Evolutionary conservation across 352 stramenopile species (phyloP).

Genomic region (Pythium rhizo-oryzae): DNA sequence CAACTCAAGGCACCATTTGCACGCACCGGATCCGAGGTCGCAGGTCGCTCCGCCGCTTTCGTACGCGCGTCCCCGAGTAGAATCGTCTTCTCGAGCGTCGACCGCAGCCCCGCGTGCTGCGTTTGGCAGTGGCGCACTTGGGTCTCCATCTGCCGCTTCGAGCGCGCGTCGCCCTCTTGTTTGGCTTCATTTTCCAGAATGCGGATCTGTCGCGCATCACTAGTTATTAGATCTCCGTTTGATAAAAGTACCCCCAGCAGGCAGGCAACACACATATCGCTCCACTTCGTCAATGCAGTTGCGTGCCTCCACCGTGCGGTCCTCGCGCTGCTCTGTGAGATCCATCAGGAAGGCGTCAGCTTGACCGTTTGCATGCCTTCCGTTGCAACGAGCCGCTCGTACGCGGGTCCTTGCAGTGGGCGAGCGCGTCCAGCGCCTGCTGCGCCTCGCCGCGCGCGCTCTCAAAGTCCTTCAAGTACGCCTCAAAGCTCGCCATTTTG

Average conservation of each 20-base stretch:
- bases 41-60: conserved; percentile 9
- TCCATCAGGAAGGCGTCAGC: no score
- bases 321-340: conserved; percentile 41
- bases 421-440: conserved; percentile 53
- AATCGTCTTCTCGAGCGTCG: conserved; percentile 59
- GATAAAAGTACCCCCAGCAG: background rate
- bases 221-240: background rate
- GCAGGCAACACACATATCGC: conserved; percentile 45
- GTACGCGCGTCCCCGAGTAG: conserved; percentile 44
- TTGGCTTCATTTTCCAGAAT: conserved; percentile 62
- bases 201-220: conserved; percentile 39
- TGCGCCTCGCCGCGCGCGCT: conserved; percentile 48
- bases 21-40: conserved; percentile 3
- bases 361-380: no score
- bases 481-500: conserved; percentile 45
- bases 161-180: conserved; percentile 31
- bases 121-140: conserved; percentile 53
- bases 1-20: background rate
- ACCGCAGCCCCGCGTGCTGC: conserved; percentile 51
- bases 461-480: conserved; percentile 58
- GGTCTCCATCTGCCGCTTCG: conserved; percentile 52
- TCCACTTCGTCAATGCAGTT: conserved; percentile 72
- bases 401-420: conserved; percentile 29
- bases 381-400: background rate
- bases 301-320: conserved; percentile 49